Evolutionary conservation across 2,329 filamentous ascomycete genomes (phyloP).

Genomic region (Pseudogymnoascus sp.): DNA sequence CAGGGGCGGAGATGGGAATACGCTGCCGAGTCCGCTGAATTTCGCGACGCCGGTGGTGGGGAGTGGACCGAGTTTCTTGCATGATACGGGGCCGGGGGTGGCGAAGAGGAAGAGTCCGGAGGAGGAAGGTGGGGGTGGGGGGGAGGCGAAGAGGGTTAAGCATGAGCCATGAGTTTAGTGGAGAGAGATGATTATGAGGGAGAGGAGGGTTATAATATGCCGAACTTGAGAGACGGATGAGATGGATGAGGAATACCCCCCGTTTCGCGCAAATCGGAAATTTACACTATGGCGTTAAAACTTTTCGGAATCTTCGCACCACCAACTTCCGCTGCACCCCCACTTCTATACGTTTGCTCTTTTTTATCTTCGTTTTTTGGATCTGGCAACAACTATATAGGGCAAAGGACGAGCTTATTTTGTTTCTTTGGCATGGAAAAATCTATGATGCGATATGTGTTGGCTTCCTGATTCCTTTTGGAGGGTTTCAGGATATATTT

Average conservation of each 20-base stretch:
- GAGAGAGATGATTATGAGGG: neutral
- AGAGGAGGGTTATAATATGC: neutral
- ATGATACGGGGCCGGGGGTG: conserved; percentile 7
- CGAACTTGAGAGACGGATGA: neutral
- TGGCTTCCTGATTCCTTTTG: neutral
- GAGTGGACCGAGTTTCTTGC: conserved; percentile 49
- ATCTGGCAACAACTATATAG: neutral
- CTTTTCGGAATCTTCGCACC: neutral
- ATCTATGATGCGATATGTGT: neutral
- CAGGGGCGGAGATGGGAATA: conserved; percentile 63
- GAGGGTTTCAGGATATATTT: neutral
- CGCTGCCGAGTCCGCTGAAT: conserved; percentile 83
- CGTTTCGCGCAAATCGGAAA: neutral
- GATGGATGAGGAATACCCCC: neutral
- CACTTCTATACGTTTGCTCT: neutral
- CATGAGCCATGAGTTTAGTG: conserved; percentile 11
- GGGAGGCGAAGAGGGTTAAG: conserved; percentile 23
- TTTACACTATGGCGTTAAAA: neutral
- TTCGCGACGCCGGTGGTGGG: conserved; percentile 74
- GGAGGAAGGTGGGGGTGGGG: conserved; percentile 19
- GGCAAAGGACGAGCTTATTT: neutral
- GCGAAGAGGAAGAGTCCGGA: conserved; percentile 26
- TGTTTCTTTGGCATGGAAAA: too few species aligned
- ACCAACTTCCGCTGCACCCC: neutral
- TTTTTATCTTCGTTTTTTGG: neutral